Conservation (phyloP, 2,329 filamentous ascomycete genomes). For the Aspergillus persii region DNA sequence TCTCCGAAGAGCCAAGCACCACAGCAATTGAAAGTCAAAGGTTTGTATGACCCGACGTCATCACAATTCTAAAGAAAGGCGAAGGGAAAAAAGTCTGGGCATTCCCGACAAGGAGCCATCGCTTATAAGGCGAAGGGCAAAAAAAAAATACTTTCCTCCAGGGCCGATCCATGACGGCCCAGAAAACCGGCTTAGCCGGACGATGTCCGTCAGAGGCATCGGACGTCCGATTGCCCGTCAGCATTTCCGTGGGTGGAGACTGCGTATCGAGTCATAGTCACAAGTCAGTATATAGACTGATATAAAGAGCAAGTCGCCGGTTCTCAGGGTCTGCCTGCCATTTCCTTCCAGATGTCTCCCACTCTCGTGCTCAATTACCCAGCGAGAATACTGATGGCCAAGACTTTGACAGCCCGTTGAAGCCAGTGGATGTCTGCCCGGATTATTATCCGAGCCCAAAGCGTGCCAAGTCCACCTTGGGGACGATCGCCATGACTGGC, state of each 20-base stretch:
- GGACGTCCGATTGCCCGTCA: conserved; percentile 6
- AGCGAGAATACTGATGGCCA: background rate
- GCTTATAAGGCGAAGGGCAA: conserved; percentile 1
- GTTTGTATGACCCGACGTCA: background rate
- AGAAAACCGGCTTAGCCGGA: conserved; percentile 30
- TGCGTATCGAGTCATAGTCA: too few species aligned
- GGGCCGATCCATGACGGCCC: conserved; percentile 17
- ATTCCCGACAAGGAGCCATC: conserved; percentile 4
- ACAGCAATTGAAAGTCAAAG: background rate
- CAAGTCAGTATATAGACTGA: background rate
- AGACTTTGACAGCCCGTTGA: background rate
- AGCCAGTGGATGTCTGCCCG: background rate
- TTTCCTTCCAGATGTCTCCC: background rate
- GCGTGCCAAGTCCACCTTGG: background rate
- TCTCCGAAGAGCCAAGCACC: background rate
- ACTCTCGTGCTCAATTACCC: background rate
- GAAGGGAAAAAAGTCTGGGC: background rate
- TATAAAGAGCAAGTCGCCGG: background rate
- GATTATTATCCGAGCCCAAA: background rate
- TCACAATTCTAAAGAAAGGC: background rate
- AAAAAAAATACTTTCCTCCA: background rate
- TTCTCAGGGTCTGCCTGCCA: background rate
- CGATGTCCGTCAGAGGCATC: conserved; percentile 3
- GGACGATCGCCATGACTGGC: background rate
- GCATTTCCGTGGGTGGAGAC: too few species aligned